Conservation (phyloP, 441 rosid genomes). For the Populus hybrid region DNA sequence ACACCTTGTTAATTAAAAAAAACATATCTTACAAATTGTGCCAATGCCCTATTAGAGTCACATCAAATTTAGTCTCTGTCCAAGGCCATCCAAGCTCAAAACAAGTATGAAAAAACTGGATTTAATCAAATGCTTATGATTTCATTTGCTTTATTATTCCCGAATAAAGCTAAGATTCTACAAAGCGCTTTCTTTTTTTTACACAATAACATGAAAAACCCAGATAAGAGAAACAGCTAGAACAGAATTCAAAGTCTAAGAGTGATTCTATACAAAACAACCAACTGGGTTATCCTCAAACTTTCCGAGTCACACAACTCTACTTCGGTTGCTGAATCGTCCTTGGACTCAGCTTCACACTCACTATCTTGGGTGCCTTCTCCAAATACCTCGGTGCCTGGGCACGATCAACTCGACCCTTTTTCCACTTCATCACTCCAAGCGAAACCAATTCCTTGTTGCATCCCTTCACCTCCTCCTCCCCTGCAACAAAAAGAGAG, state of each 20-base stretch:
- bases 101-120: no score
- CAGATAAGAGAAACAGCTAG: not conserved
- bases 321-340: constrained; percentile 62
- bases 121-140: no score
- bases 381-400: constrained; percentile 34
- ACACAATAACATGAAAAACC: not conserved
- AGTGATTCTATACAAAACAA: not conserved
- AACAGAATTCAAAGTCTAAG: not conserved
- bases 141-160: no score
- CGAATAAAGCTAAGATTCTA: no score
- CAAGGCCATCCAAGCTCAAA: no score
- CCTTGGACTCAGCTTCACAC: constrained; percentile 51
- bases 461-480: constrained; percentile 15
- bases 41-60: no score
- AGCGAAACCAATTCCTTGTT: constrained; percentile 33
- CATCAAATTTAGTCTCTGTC: no score
- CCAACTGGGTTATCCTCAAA: constrained; percentile 10
- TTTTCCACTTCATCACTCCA: constrained; percentile 38
- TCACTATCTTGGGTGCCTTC: constrained; percentile 56
- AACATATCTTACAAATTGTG: no score
- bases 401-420: constrained; percentile 23
- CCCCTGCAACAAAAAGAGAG: constrained; percentile 1
- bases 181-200: no score
- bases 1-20: no score
- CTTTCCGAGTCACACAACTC: constrained; percentile 4